Evolutionary conservation across 768 basidiomycete genomes (phyloP).

Genomic region (Lactarius indigo): DNA sequence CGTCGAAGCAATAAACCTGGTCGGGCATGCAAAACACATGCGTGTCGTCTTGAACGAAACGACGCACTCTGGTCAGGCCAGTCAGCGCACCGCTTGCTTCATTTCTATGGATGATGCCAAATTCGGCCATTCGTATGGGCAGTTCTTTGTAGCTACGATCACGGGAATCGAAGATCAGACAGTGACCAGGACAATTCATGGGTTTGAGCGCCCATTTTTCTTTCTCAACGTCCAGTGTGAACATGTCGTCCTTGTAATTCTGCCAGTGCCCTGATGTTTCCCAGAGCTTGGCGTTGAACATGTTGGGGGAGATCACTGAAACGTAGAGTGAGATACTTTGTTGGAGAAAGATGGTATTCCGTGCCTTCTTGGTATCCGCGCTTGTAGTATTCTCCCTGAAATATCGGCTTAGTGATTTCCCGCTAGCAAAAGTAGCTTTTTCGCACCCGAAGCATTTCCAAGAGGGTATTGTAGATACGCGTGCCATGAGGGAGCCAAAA

Average conservation of each 20-base stretch:
- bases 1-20: constrained; percentile 48
- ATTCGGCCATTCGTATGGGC: constrained; percentile 97
- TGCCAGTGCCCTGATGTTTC: constrained; percentile 98
- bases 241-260: constrained; percentile 99
- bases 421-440: constrained; percentile 4
- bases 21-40: constrained; percentile 98
- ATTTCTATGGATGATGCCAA: constrained; percentile 95
- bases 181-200: constrained; percentile 99
- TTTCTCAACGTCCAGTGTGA: constrained; percentile 90
- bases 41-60: constrained; percentile 97
- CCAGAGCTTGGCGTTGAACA: constrained; percentile 96
- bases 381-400: constrained; percentile 85
- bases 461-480: constrained; percentile 89
- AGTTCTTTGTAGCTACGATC: constrained; percentile 94
- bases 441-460: constrained; percentile 85
- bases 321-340: constrained; percentile 7
- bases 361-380: constrained; percentile 92
- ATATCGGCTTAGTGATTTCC: constrained; percentile 4
- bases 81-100: constrained; percentile 94
- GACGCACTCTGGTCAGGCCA: constrained; percentile 86
- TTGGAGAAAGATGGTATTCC: constrained; percentile 20
- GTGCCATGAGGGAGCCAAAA: constrained; percentile 99
- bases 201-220: constrained; percentile 95
- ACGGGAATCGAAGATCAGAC: constrained; percentile 90
- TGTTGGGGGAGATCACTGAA: constrained; percentile 94